Conservation (phyloP, 306 rosid genomes). For the Quercus berberidifolia region DNA sequence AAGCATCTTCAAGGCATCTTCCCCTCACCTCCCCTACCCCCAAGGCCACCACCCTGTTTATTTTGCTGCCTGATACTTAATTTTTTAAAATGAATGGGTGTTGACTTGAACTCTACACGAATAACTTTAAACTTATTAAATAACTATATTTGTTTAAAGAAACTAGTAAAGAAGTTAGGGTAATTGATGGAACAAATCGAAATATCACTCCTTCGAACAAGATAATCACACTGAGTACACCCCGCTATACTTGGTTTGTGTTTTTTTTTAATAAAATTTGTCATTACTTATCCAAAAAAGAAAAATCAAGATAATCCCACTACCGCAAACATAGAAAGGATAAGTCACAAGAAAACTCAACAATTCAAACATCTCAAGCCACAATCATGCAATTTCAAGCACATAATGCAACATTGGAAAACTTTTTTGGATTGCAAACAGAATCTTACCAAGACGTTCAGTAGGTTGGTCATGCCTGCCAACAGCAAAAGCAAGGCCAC, state of each 20-base stretch:
- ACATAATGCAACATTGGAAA: background rate
- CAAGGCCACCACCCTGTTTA: no score
- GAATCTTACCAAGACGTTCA: no score
- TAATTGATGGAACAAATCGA: background rate
- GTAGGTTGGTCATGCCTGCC: no score
- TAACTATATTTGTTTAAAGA: background rate
- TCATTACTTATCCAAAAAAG: no score
- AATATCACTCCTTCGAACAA: background rate
- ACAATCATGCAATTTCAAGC: background rate
- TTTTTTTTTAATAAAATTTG: no score
- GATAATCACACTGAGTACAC: no score
- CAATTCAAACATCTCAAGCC: background rate
- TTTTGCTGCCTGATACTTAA: background rate
- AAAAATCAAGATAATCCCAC: background rate
- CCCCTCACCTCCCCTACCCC: background rate
- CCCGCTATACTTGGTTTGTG: no score
- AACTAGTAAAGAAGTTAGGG: background rate
- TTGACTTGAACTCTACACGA: background rate
- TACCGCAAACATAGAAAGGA: background rate
- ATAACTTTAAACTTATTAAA: background rate
- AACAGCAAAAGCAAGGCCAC: no score
- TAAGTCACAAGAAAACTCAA: background rate
- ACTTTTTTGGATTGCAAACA: no score
- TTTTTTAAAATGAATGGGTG: background rate
- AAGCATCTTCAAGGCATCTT: background rate